These are phyloP conservation scores for Colletotrichum magnum DNA, from an alignment of 2,329 filamentous ascomycete species.

Conservation along the genomic window DNA sequence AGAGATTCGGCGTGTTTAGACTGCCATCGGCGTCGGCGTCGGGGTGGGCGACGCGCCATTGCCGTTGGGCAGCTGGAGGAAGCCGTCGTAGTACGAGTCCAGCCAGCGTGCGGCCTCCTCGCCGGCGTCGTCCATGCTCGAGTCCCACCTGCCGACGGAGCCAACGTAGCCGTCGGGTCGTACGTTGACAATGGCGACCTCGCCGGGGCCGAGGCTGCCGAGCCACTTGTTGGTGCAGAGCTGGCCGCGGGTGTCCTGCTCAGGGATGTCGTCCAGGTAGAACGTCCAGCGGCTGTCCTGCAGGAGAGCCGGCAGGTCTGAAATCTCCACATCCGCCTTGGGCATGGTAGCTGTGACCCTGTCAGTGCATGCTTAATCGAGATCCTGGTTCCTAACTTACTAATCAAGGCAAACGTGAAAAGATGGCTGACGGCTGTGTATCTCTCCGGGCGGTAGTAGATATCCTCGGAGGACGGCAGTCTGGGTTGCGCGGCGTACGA, in stretches of 20 bases:
- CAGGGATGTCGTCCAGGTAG: slow-evolving; percentile 76
- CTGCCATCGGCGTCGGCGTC: slow-evolving; percentile 32
- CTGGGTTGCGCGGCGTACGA: slow-evolving; percentile 75
- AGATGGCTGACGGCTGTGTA: slow-evolving; percentile 78
- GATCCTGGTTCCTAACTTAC: slow-evolving; percentile 56
- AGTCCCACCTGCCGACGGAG: slow-evolving; percentile 69
- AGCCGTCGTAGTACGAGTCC: slow-evolving; percentile 68
- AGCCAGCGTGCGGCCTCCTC: slow-evolving; percentile 68
- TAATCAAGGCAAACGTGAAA: slow-evolving; percentile 79
- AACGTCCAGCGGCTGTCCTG: slow-evolving; percentile 79
- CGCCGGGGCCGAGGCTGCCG: slow-evolving; percentile 67
- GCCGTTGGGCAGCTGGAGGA: slow-evolving; percentile 62
- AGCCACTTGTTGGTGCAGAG: slow-evolving; percentile 79
- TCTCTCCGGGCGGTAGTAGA: slow-evolving; percentile 76
- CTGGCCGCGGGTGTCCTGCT: slow-evolving; percentile 65
- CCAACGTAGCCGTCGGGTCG: slow-evolving; percentile 83
- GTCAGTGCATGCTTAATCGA: slow-evolving; percentile 24
- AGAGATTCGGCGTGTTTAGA: slow-evolving; percentile 16
- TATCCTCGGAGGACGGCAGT: slow-evolving; percentile 71
- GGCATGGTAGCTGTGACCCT: slow-evolving; percentile 65
- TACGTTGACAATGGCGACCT: slow-evolving; percentile 77
- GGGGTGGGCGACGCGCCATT: slow-evolving; percentile 31
- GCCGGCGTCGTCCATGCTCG: slow-evolving; percentile 64
- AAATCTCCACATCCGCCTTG: slow-evolving; percentile 75
- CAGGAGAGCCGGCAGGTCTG: slow-evolving; percentile 72